phyloP scores from a whole-genome alignment of 306 rosid genomes.

The Quercus cerris region DNA sequence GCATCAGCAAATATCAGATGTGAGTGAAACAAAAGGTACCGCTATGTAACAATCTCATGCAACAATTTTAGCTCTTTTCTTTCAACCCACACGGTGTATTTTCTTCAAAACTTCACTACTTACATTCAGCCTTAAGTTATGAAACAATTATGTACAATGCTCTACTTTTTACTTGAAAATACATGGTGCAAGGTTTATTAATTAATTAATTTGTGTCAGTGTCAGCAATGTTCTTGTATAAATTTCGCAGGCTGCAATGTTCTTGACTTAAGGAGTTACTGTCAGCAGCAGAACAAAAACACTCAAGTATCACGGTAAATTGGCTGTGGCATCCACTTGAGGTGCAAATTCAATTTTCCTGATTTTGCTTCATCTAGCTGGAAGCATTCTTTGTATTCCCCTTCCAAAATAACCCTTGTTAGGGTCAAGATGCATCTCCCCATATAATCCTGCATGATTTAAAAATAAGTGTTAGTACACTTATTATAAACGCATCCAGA shows the following conservation, averaged over 20 bases:
- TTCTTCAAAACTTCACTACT: constrained; percentile 1
- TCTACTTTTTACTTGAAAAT: constrained; percentile 7
- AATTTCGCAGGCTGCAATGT: background rate
- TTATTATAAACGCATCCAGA: background rate
- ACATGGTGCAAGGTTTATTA: constrained; percentile 3
- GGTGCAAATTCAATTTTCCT: constrained; percentile 73
- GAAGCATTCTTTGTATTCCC: constrained; percentile 74
- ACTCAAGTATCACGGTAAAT: constrained; percentile 73
- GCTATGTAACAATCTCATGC: background rate
- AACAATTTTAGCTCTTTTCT: background rate
- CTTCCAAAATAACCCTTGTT: constrained; percentile 81
- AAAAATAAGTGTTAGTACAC: background rate
- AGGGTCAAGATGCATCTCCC: constrained; percentile 92
- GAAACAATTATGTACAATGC: constrained; percentile 46
- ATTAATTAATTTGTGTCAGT: background rate
- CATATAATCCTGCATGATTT: constrained; percentile 68
- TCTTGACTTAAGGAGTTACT: background rate
- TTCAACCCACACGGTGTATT: background rate
- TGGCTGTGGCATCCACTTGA: constrained; percentile 92
- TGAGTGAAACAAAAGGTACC: background rate
- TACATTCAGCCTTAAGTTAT: constrained; percentile 9
- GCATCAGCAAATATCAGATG: background rate
- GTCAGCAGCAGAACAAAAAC: background rate
- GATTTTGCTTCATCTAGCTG: constrained; percentile 80
- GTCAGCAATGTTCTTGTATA: constrained; percentile 2